phyloP scores from a whole-genome alignment of 2,329 filamentous ascomycete genomes.

The Trichoderma sp. region DNA sequence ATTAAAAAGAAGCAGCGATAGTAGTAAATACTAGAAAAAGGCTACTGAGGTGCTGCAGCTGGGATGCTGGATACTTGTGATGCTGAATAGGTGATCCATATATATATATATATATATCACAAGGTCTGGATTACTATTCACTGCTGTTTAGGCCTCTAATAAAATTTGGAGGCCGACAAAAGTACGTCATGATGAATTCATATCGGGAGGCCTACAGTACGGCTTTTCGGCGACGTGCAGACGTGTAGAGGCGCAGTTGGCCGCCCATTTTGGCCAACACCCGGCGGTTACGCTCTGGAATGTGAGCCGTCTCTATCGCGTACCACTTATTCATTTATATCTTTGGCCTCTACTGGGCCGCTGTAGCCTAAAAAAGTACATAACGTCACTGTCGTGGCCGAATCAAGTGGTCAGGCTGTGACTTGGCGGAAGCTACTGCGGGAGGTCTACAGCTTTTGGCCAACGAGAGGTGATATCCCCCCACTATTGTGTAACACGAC shows the following conservation, averaged over 20 bases:
- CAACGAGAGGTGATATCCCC: neutral
- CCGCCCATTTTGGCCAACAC: neutral
- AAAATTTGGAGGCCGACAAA: neutral
- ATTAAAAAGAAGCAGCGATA: neutral
- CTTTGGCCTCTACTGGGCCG: neutral
- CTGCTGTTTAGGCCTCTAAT: too few relatives aligned
- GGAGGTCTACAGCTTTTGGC: neutral
- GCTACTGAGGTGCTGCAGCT: neutral
- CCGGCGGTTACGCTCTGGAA: neutral
- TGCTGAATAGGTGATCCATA: neutral
- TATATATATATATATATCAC: neutral
- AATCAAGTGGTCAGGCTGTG: slow-evolving; percentile 11
- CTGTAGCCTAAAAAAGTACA: neutral
- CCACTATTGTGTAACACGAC: neutral
- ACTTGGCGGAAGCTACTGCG: neutral
- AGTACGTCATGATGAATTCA: neutral
- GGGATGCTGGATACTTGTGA: neutral
- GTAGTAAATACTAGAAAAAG: neutral
- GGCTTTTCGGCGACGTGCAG: neutral
- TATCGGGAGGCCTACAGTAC: neutral
- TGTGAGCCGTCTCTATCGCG: neutral
- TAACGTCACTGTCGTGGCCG: neutral
- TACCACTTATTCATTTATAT: neutral
- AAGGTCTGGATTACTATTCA: too few relatives aligned
- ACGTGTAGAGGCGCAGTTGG: neutral